Base-by-base conservation (phyloP, 2,329 filamentous ascomycete genomes). In the Dactylellina sp. region DNA sequence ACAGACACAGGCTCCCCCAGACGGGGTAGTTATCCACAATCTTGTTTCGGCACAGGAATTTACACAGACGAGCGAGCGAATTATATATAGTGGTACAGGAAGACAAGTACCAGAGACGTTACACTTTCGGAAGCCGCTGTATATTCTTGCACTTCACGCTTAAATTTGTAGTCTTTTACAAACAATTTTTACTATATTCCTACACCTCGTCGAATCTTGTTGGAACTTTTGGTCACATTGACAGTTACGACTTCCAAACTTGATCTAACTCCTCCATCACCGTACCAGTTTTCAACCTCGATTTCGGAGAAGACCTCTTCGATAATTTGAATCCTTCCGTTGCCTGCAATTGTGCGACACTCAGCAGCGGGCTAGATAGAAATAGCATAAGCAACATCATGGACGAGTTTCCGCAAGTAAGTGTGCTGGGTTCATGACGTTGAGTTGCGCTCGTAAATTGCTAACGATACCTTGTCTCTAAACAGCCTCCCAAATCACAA, bases 21-120 rank as follows among this genome's bases (percentile, higher is more conserved):
- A 74, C 66, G 61, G 68, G 60, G 68, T 65, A 72, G 68, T 60
- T 61, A 55, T 25, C 68, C 47, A 46, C 16, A 35, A 65, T 55
- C 70, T 22, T 65, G 59, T 49, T 63, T 50, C 47, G 59, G 40
- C 24, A 22, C 37, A 47, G 16, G 56, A 60, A 47, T 60, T 57
- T 49, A 39, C 70, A 62, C 28, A 56, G 40, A 50, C 70, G 70
- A 74, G 61, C 49, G 61, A 74, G 66, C 62, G n/a, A n/a, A 66
- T 55, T 40, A 64, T 65, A 74, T 72, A 74, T 56, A 50, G 49
- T 44, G 55, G 70, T 60, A 74, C 61, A 44, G 49, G 24, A 47
- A 49, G 49, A 32, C 40, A 46, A 59, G 52, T 40, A 53, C 53
- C 37, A 18, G 42, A 37, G 39, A 25, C 53, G 22, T 71, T 28